Evolutionary conservation across 1,284 basidiomycete species (phyloP).

Genomic region (Ustilago nuda): DNA sequence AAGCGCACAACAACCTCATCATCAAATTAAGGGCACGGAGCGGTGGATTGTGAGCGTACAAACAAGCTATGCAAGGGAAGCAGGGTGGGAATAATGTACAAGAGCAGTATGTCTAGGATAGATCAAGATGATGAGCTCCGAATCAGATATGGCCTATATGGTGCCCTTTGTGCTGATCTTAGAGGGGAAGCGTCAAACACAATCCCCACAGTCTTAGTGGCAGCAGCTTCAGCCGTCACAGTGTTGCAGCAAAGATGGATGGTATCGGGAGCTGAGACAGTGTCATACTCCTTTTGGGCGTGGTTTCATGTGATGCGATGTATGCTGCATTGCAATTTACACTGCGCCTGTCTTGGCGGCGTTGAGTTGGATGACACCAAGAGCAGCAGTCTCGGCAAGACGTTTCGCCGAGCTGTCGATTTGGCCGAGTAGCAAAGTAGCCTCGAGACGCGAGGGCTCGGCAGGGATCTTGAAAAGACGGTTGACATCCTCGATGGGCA

Average conservation of each 20-base stretch:
- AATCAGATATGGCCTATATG: background rate
- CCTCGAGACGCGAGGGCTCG: conserved; percentile 90
- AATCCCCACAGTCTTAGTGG: background rate
- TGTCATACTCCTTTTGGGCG: conserved; percentile 21
- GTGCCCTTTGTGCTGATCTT: background rate
- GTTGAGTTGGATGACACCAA: conserved; percentile 70
- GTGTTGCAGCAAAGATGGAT: conserved; percentile 4
- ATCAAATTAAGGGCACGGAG: background rate
- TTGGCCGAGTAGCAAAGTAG: conserved; percentile 74
- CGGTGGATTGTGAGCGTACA: background rate
- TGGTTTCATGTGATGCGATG: conserved; percentile 7
- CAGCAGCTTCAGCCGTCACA: conserved; percentile 5
- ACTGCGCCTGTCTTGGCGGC: conserved; percentile 63
- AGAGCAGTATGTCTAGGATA: background rate
- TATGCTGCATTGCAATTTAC: conserved; percentile 20
- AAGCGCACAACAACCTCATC: too few species aligned
- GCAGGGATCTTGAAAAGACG: conserved; percentile 81
- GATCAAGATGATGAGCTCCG: background rate
- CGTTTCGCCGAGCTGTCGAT: conserved; percentile 69
- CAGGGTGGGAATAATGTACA: background rate
- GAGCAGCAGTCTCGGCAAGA: conserved; percentile 71
- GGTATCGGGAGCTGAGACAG: conserved; percentile 23
- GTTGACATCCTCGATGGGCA: conserved; percentile 72
- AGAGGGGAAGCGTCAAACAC: background rate
- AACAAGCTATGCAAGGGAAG: background rate